Percentiles rank a stretch among this genome's conserved stretches.
These are phyloP conservation scores for Lathyrus aphaca DNA, from an alignment of 306 rosid genomes.

Conservation along the genomic window DNA sequence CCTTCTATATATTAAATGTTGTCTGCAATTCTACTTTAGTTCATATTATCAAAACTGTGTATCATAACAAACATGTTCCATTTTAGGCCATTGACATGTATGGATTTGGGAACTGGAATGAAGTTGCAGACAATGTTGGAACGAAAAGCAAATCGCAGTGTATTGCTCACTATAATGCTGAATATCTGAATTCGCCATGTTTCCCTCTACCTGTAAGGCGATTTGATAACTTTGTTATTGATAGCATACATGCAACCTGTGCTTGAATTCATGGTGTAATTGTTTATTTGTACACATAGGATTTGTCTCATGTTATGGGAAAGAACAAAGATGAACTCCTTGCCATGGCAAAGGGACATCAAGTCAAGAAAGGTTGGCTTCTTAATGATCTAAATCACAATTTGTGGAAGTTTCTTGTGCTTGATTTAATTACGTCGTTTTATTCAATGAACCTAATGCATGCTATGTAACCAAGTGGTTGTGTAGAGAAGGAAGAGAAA, in stretches of 20 bases:
- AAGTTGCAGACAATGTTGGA: slow-evolving; percentile 85
- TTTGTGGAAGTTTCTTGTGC: slow-evolving; percentile 21
- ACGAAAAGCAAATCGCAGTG: slow-evolving; percentile 75
- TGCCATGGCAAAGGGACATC: slow-evolving; percentile 62
- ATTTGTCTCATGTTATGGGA: slow-evolving; percentile 81
- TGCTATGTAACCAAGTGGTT: slow-evolving; percentile 20
- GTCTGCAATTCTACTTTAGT: slow-evolving; percentile 21
- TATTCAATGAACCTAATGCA: background rate
- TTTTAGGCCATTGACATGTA: slow-evolving; percentile 79
- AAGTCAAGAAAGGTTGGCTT: slow-evolving; percentile 64
- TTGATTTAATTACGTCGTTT: slow-evolving; percentile 23
- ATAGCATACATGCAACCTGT: slow-evolving; percentile 16
- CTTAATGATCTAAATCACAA: slow-evolving; percentile 22
- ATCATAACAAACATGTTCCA: slow-evolving; percentile 21
- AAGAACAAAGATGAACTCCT: slow-evolving; percentile 83
- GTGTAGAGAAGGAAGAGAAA: slow-evolving; percentile 13
- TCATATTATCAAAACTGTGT: slow-evolving; percentile 15
- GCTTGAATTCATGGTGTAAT: slow-evolving; percentile 36
- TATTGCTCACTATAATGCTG: slow-evolving; percentile 72
- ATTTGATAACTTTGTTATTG: slow-evolving; percentile 16
- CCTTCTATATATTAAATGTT: slow-evolving; percentile 16
- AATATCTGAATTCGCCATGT: slow-evolving; percentile 79
- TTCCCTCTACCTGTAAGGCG: slow-evolving; percentile 86
- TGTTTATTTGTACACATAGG: slow-evolving; percentile 54
- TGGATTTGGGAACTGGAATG: slow-evolving; percentile 91